Evolutionary conservation across 192 early-diverging fungal species (phyloP), one percentile per base, ranked within the genome.

Genomic region (Podila epicladia): DNA sequence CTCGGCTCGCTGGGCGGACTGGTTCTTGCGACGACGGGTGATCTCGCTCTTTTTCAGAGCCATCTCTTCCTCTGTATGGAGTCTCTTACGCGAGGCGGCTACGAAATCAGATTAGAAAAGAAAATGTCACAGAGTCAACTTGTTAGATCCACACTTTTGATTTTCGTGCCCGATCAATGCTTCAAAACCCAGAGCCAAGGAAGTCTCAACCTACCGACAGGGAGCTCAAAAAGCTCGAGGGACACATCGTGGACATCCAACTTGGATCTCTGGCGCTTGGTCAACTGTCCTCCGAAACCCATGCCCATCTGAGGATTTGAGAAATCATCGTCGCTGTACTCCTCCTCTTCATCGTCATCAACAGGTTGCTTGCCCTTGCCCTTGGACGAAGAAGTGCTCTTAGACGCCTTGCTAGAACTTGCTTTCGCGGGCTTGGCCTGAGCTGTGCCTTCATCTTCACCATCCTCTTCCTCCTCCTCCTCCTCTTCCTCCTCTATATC

Each of bases 11-110:
- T 94, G 92, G 57, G 90, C 85, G 55, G 90, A 93, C 64, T 93
- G 93, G 72, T 93, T 93, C 78, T 93, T 94, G 69, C 93, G 87
- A 19, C 91, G 85, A 51, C 93, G 87, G 2, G 92, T 91, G 45
- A 91, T 88, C 79, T 94, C 93, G 2, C 92, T 93, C 69, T 87
- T 89, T 78, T 87, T 86, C 35, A 94, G 69, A 0, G 91, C 91
- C 15, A 89, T 75, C 62, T 94, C 93, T 62, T 94, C 93, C 24
- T 89, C 90, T 0, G 93, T 92, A 33, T 91, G 75, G 69, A 75
- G 82, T 64, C 86, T 85, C 67, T 88, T 92, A 69, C 87, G 85
- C 61, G 89, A 91, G 33, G 90, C 77, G n/a, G 92, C 91, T 82
- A 73, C 22, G 22, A 24, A 57, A 45, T 37, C 29, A 24, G 48